Percentiles rank a stretch among this genome's conserved stretches.
Evolutionary conservation across 2,329 filamentous ascomycete species (phyloP).

Genomic region (Rhynchosporium secalis): DNA sequence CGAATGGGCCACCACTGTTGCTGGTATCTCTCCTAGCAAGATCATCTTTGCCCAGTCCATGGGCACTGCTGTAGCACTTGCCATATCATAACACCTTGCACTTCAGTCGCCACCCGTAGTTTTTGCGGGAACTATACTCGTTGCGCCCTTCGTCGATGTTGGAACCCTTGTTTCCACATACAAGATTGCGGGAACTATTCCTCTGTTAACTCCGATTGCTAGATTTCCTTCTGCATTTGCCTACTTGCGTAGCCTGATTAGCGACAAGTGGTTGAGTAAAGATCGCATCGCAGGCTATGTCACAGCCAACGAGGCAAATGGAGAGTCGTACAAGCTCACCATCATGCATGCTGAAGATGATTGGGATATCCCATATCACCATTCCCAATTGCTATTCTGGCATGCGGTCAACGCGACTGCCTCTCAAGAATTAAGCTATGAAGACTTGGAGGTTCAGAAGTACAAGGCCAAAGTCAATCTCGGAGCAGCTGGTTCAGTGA

Average conservation of each 20-base stretch:
- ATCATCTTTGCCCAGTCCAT: constrained; percentile 85
- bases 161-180: constrained; percentile 57
- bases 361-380: constrained; percentile 72
- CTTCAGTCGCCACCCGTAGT: constrained; percentile 41
- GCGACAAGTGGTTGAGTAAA: constrained; percentile 53
- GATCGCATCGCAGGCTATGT: constrained; percentile 50
- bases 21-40: constrained; percentile 65
- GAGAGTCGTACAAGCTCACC: constrained; percentile 52
- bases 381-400: constrained; percentile 65
- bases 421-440: constrained; percentile 42
- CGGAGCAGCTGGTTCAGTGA: constrained; percentile 51
- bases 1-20: constrained; percentile 66
- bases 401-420: constrained; percentile 53
- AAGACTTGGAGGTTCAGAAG: constrained; percentile 50
- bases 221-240: constrained; percentile 53
- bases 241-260: constrained; percentile 50
- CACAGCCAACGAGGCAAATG: constrained; percentile 39
- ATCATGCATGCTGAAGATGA: constrained; percentile 81
- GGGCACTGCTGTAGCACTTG: constrained; percentile 79
- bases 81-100: constrained; percentile 59
- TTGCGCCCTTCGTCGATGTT: constrained; percentile 58
- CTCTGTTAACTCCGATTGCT: constrained; percentile 73
- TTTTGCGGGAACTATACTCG: constrained; percentile 56
- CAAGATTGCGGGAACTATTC: constrained; percentile 61
- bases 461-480: constrained; percentile 41